Conservation (phyloP, 345 rosid genomes). For the Bruguiera gymnorhiza region DNA sequence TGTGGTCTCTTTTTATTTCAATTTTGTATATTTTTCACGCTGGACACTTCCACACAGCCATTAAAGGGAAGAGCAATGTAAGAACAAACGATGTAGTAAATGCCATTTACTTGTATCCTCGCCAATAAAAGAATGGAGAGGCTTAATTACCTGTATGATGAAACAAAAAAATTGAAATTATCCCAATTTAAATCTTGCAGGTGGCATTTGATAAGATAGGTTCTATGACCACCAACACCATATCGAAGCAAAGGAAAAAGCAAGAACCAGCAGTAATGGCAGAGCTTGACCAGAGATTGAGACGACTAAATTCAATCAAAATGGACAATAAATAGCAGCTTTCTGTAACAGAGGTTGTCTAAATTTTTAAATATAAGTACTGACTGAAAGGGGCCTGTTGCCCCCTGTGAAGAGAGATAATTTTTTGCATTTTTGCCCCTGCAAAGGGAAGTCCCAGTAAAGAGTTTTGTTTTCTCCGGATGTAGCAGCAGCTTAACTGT, state of each 20-base stretch:
- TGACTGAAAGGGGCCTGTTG: constrained; percentile 14
- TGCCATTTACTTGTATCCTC: too few relatives aligned
- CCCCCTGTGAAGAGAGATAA: constrained; percentile 12
- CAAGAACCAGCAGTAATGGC: constrained; percentile 98
- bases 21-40: neutral
- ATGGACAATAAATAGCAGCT: constrained; percentile 40
- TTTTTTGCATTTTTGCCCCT: neutral
- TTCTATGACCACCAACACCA: constrained; percentile 78
- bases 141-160: neutral
- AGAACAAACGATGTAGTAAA: too few relatives aligned
- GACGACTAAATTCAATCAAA: constrained; percentile 71
- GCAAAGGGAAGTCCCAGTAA: constrained; percentile 15
- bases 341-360: neutral
- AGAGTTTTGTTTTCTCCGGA: constrained; percentile 15
- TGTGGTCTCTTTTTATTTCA: neutral
- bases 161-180: neutral
- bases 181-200: constrained; percentile 33
- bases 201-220: constrained; percentile 93
- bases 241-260: constrained; percentile 94
- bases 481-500: constrained; percentile 21
- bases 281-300: constrained; percentile 85
- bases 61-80: neutral
- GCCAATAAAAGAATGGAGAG: neutral
- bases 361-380: constrained; percentile 7
- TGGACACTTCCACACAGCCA: neutral